phyloP scores from a whole-genome alignment of 2,329 filamentous ascomycete species.

The Epichloe uncinata region DNA sequence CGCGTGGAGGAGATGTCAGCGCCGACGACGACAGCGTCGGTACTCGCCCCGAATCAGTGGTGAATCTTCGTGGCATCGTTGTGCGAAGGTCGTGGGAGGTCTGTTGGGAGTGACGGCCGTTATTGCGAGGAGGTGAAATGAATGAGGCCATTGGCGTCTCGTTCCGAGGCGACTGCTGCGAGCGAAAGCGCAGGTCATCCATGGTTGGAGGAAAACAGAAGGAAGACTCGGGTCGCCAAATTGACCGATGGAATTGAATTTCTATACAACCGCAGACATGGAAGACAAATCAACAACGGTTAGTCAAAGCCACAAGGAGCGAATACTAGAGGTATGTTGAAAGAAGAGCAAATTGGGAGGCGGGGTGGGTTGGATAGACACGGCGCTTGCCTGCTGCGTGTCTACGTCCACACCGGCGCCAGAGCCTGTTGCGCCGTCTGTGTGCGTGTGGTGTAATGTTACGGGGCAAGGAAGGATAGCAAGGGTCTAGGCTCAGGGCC shows the following conservation, averaged over 20 bases:
- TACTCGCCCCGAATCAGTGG: conserved; percentile 76
- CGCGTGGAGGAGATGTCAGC: conserved; percentile 38
- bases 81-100: conserved; percentile 54
- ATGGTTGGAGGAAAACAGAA: conserved; percentile 31
- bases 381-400: conserved; percentile 13
- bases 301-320: conserved; percentile 13
- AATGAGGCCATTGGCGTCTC: conserved; percentile 64
- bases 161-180: conserved; percentile 63
- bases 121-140: conserved; percentile 60
- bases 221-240: conserved; percentile 26
- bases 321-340: conserved; percentile 14
- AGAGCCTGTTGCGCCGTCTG: neutral
- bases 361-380: conserved; percentile 13
- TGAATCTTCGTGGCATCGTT: conserved; percentile 81
- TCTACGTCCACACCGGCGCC: neutral
- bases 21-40: conserved; percentile 51
- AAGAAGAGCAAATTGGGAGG: conserved; percentile 17
- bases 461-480: neutral
- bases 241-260: conserved; percentile 19
- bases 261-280: conserved; percentile 23
- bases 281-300: conserved; percentile 20
- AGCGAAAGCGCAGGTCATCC: conserved; percentile 69
- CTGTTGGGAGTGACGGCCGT: conserved; percentile 43
- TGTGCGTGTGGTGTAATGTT: conserved; percentile 4
- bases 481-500: conserved; percentile 9